Conservation (phyloP, 495 filamentous ascomycete species). For the Penicillium pancosmium region DNA sequence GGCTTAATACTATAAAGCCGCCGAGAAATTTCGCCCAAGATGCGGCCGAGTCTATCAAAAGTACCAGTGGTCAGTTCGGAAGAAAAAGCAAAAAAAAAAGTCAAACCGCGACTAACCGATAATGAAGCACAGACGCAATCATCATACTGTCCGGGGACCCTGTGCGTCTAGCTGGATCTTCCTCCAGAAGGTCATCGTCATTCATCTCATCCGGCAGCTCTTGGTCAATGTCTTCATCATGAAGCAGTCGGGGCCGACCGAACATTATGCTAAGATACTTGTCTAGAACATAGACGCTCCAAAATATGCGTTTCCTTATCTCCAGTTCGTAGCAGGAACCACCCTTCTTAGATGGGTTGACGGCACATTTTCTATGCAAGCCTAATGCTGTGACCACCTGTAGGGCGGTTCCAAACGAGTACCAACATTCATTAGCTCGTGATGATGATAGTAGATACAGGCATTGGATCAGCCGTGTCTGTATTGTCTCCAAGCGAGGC, state of each 20-base stretch:
- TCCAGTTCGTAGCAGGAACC: conserved; percentile 43
- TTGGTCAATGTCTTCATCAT: conserved; percentile 57
- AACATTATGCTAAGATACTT: conserved; percentile 60
- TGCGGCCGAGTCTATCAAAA: conserved; percentile 42
- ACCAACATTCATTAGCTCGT: conserved; percentile 54
- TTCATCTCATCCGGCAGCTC: conserved; percentile 53
- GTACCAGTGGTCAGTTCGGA: conserved; percentile 4
- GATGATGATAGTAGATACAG: conserved; percentile 50
- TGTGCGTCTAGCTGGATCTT: conserved; percentile 35
- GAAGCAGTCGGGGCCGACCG: conserved; percentile 55
- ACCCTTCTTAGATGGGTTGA: conserved; percentile 35
- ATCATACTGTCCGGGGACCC: conserved; percentile 48
- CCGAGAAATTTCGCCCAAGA: conserved; percentile 47
- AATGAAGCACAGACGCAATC: conserved; percentile 51
- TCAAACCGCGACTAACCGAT: conserved; percentile 32
- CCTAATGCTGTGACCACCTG: conserved; percentile 50
- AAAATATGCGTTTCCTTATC: conserved; percentile 57
- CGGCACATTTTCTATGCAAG: conserved; percentile 40
- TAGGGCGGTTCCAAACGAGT: conserved; percentile 49
- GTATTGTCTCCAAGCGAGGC: conserved; percentile 48
- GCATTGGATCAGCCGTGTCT: conserved; percentile 47
- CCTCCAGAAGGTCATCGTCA: conserved; percentile 55
- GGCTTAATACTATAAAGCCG: conserved; percentile 53
- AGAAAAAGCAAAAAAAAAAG: neutral
- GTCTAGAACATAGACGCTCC: conserved; percentile 59